Conservation (phyloP, 1,139 yeast species). For the Sugiyamaella xylanicola region DNA sequence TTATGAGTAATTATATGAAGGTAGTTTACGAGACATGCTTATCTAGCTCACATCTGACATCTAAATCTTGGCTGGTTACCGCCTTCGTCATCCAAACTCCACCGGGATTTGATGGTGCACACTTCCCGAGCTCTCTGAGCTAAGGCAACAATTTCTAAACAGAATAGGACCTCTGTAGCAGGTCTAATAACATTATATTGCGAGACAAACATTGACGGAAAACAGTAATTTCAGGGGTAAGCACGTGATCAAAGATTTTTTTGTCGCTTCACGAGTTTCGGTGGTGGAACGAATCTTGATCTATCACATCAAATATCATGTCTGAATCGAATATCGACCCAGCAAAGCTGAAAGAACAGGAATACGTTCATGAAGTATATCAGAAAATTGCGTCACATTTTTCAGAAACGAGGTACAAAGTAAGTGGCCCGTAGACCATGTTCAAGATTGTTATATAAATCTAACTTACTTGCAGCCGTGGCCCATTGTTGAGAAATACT, state of each 20-base stretch:
- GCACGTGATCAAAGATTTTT: neutral
- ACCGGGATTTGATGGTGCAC: no score
- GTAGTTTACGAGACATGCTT: no score
- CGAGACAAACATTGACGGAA: no score
- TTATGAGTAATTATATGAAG: neutral
- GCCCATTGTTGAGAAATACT: conserved; percentile 86
- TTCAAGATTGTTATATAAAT: neutral
- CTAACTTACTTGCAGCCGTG: conserved; percentile 58
- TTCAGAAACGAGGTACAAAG: conserved; percentile 85
- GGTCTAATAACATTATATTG: no score
- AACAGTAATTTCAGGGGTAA: neutral
- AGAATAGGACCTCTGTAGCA: no score
- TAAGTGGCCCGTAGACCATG: conserved; percentile 22
- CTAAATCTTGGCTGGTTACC: no score
- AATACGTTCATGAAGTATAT: conserved; percentile 85
- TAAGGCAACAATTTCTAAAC: no score
- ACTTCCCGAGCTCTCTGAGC: no score
- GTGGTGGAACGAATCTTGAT: no score
- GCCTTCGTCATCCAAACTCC: no score
- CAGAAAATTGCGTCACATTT: conserved; percentile 91
- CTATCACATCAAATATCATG: neutral
- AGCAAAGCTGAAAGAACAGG: conserved; percentile 57
- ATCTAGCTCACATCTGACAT: no score
- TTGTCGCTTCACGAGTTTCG: neutral
- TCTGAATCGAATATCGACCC: conserved; percentile 3